phyloP scores from a whole-genome alignment of 768 basidiomycete genomes.

The Boletus coccyginus region DNA sequence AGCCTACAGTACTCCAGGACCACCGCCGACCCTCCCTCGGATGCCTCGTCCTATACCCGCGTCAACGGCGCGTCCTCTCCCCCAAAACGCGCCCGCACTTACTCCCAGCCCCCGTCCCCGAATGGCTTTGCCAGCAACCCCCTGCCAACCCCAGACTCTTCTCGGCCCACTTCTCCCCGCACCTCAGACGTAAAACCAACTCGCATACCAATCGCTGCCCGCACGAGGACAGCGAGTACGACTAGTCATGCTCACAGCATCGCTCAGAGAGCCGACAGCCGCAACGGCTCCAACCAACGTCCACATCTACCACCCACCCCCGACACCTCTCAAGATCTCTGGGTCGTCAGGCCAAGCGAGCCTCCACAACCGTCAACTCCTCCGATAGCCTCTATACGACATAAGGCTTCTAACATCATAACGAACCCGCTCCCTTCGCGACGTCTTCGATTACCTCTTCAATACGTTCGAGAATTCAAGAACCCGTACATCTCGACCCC shows the following conservation, averaged over 20 bases:
- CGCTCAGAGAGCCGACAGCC: conserved; percentile 37
- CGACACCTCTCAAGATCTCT: conserved; percentile 31
- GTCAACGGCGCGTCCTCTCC: conserved; percentile 31
- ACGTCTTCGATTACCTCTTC: conserved; percentile 45
- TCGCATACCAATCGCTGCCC: conserved; percentile 47
- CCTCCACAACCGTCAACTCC: conserved; percentile 31
- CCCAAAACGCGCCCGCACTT: conserved; percentile 57
- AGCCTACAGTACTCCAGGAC: conserved; percentile 39
- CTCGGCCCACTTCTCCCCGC: conserved; percentile 45
- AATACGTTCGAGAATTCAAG: conserved; percentile 35
- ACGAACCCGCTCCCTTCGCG: conserved; percentile 64
- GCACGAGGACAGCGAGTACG: conserved; percentile 39
- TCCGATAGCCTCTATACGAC: conserved; percentile 35
- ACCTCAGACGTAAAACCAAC: conserved; percentile 40
- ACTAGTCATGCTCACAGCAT: conserved; percentile 39
- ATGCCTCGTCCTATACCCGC: conserved; percentile 22
- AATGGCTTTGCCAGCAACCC: conserved; percentile 29
- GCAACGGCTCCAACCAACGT: conserved; percentile 28
- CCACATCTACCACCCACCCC: conserved; percentile 26
- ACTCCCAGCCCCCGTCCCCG: conserved; percentile 50
- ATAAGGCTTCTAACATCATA: conserved; percentile 47
- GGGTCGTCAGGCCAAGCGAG: conserved; percentile 28
- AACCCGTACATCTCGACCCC: conserved; percentile 31
- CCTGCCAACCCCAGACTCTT: conserved; percentile 35
- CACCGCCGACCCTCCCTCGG: conserved; percentile 21